Percentiles rank a stretch among this genome's conserved stretches.
phyloP scores from a whole-genome alignment of 75 land plant genomes.

The Pinus tabuliformis region DNA sequence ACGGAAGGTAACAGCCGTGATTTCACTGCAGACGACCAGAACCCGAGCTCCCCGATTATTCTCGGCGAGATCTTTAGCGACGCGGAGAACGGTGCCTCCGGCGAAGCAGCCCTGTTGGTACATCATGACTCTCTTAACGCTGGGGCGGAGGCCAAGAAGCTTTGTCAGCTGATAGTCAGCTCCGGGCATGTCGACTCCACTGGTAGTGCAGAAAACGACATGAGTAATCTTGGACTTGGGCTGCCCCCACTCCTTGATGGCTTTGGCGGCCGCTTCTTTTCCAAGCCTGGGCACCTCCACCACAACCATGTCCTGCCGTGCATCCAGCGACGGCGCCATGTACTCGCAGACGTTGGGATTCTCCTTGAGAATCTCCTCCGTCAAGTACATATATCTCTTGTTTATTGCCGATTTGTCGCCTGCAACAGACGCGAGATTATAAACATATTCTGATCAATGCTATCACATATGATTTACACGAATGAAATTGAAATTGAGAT shows the following conservation, averaged over 20 bases:
- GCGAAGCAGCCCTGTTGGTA: no score
- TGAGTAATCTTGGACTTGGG: no score
- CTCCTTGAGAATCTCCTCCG: not conserved
- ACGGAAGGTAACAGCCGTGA: conserved; percentile 31
- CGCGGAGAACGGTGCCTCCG: no score
- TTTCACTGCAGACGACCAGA: conserved; percentile 50
- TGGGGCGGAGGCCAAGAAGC: no score
- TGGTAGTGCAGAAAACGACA: no score
- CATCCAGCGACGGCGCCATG: conserved; percentile 11
- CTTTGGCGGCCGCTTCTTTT: no score
- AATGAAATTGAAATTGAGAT: not conserved
- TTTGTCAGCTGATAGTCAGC: no score
- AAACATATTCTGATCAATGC: not conserved
- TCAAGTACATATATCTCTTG: conserved; percentile 1
- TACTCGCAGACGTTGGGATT: conserved; percentile 12
- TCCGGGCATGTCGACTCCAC: no score
- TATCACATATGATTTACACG: not conserved
- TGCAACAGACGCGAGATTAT: not conserved
- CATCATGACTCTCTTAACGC: no score
- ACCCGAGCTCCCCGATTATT: conserved; percentile 35
- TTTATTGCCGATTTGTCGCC: not conserved
- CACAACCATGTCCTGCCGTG: conserved; percentile 24
- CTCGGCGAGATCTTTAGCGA: no score
- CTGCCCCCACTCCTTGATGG: no score
- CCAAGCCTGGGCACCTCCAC: conserved; percentile 9